Evolutionary conservation across 2,329 filamentous ascomycete species (phyloP).

Genomic region (Grosmannia huntii): DNA sequence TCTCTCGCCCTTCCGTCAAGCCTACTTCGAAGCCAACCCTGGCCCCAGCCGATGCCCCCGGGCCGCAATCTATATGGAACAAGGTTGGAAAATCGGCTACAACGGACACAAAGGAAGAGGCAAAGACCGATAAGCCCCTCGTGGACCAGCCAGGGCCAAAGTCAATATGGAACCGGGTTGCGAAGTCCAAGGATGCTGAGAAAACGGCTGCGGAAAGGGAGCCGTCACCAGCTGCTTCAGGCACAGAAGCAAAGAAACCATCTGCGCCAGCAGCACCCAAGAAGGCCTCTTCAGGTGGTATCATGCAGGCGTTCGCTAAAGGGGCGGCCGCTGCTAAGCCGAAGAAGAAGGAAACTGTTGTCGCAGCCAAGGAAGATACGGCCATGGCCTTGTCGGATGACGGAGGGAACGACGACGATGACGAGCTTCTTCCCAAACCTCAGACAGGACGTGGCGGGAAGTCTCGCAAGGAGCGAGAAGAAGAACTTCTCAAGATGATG

Average conservation of each 20-base stretch:
- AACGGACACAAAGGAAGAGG: conserved; percentile 7
- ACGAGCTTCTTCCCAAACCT: conserved; percentile 33
- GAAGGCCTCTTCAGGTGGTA: conserved; percentile 37
- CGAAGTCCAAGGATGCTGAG: conserved; percentile 12
- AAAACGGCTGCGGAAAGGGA: conserved; percentile 15
- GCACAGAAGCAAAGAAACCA: conserved; percentile 28
- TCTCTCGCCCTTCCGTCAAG: not conserved
- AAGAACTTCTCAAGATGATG: conserved; percentile 62
- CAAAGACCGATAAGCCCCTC: conserved; percentile 9
- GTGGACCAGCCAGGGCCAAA: conserved; percentile 19
- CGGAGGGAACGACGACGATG: conserved; percentile 31
- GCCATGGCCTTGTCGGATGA: conserved; percentile 38
- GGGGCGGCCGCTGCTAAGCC: conserved; percentile 34
- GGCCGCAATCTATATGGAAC: conserved; percentile 7
- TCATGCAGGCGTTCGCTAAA: conserved; percentile 74
- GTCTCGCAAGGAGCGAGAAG: conserved; percentile 49
- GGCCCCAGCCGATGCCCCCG: conserved; percentile 4
- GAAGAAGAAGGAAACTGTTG: conserved; percentile 27
- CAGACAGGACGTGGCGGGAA: conserved; percentile 18
- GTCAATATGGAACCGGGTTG: conserved; percentile 2
- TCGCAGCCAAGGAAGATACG: conserved; percentile 33
- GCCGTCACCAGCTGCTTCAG: conserved; percentile 17
- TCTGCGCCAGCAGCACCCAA: conserved; percentile 30
- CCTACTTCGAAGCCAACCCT: conserved; percentile 15
- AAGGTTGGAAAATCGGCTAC: conserved; percentile 8